Percentiles rank a stretch among this genome's conserved stretches.
phyloP scores from a whole-genome alignment of 2,329 filamentous ascomycete genomes.

The Emericellopsis cladophorae region DNA sequence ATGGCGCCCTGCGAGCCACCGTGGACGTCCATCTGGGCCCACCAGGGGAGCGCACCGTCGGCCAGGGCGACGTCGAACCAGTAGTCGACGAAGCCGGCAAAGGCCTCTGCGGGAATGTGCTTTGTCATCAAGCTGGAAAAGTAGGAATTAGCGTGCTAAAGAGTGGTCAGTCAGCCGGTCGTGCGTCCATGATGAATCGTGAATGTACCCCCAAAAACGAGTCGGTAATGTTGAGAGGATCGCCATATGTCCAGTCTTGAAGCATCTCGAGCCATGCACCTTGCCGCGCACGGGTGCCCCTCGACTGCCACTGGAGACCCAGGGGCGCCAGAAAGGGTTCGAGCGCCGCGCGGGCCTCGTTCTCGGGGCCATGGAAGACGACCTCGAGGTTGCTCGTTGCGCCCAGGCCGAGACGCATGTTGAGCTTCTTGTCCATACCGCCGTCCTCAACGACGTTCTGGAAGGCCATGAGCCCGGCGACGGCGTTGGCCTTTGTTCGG shows the following conservation, averaged over 20 bases:
- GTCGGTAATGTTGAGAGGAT: slow-evolving; percentile 2
- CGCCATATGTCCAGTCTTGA: slow-evolving; percentile 2
- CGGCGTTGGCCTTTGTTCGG: background rate
- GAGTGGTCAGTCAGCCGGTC: background rate
- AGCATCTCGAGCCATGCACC: slow-evolving; percentile 7
- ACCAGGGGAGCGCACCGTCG: slow-evolving; percentile 1
- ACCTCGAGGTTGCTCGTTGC: slow-evolving; percentile 3
- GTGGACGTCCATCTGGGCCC: slow-evolving; percentile 13
- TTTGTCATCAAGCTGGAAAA: slow-evolving; percentile 8
- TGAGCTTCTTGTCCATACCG: slow-evolving; percentile 5
- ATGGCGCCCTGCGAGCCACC: slow-evolving; percentile 23
- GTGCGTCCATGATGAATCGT: background rate
- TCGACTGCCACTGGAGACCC: slow-evolving; percentile 1
- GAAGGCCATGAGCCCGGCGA: slow-evolving; percentile 1
- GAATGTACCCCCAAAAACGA: slow-evolving; percentile 2
- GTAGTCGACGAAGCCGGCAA: slow-evolving; percentile 4
- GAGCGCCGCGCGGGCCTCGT: slow-evolving; percentile 2
- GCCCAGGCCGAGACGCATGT: slow-evolving; percentile 5
- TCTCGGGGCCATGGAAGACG: slow-evolving; percentile 6
- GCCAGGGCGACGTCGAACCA: background rate
- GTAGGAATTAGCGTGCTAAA: slow-evolving; percentile 6
- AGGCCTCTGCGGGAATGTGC: slow-evolving; percentile 3
- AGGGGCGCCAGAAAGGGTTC: slow-evolving; percentile 3
- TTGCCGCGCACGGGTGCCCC: background rate
- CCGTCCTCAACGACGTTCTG: slow-evolving; percentile 6